A percentile compares a stretch with the other conserved stretches of the same genome.
Evolutionary conservation across 2,329 filamentous ascomycete genomes (phyloP).

Genomic region (Xylariaceae sp.): DNA sequence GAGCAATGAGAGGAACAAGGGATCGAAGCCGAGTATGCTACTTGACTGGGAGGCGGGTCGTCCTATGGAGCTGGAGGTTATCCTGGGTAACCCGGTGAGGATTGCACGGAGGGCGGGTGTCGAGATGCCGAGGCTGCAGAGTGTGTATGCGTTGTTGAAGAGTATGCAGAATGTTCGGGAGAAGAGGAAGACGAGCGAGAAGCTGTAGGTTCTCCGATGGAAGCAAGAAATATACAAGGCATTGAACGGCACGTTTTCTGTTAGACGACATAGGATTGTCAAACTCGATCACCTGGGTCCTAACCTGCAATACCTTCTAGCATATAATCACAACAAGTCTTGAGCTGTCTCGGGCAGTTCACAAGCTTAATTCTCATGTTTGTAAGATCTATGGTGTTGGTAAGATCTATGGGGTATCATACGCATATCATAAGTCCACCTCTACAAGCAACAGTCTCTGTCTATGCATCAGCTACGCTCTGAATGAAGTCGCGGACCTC

Average conservation of each 20-base stretch:
- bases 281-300: too few species aligned
- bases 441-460: not conserved
- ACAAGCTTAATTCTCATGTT: too few species aligned
- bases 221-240: too few species aligned
- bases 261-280: too few species aligned
- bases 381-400: too few species aligned
- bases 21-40: conserved; percentile 64
- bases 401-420: too few species aligned
- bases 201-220: conserved; percentile 30
- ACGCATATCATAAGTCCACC: too few species aligned
- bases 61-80: conserved; percentile 67
- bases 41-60: conserved; percentile 65
- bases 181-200: conserved; percentile 25
- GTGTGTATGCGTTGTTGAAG: conserved; percentile 60
- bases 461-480: conserved; percentile 1
- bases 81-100: conserved; percentile 65
- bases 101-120: conserved; percentile 59
- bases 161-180: conserved; percentile 56
- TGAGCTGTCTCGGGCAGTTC: too few species aligned
- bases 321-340: too few species aligned
- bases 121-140: conserved; percentile 64
- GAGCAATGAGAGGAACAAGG: conserved; percentile 60
- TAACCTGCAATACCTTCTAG: too few species aligned
- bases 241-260: too few species aligned
- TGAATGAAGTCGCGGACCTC: conserved; percentile 14